Conservation (phyloP, 1,284 basidiomycete genomes). For the Amylostereum chailletii region DNA sequence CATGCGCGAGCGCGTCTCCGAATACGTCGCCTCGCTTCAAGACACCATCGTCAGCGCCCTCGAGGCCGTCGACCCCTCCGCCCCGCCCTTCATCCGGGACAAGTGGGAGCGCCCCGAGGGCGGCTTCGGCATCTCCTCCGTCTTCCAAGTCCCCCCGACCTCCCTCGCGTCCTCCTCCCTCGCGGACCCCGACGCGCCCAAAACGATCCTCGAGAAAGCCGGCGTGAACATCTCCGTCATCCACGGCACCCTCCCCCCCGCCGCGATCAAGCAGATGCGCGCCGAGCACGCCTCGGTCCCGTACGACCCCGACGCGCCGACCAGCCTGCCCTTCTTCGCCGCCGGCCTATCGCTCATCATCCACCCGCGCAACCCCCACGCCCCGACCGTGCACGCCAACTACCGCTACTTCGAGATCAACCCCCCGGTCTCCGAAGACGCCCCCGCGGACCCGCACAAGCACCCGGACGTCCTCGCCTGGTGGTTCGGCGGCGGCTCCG, state of each 20-base stretch:
- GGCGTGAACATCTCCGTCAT: constrained; percentile 96
- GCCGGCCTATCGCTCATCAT: constrained; percentile 89
- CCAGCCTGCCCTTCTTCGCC: constrained; percentile 85
- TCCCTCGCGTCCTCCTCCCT: constrained; percentile 19
- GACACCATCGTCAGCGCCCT: constrained; percentile 75
- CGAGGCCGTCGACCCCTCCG: constrained; percentile 70
- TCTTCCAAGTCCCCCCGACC: constrained; percentile 57
- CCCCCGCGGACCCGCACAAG: constrained; percentile 15
- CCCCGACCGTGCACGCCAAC: constrained; percentile 93
- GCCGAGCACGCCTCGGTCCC: constrained; percentile 80
- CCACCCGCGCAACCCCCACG: constrained; percentile 88
- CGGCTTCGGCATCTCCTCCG: constrained; percentile 83
- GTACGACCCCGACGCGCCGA: constrained; percentile 50
- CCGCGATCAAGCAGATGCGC: constrained; percentile 90
- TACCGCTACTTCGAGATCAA: constrained; percentile 96
- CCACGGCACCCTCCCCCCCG: constrained; percentile 80
- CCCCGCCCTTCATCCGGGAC: constrained; percentile 78
- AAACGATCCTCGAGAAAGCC: constrained; percentile 84
- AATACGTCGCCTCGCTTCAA: constrained; percentile 77
- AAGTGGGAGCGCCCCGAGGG: constrained; percentile 81
- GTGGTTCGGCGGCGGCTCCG: constrained; percentile 99
- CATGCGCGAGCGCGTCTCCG: constrained; percentile 79
- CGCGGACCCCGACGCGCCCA: constrained; percentile 18
- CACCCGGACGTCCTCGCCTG: constrained; percentile 63
- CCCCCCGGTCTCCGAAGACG: constrained; percentile 32